Percentiles rank a stretch among this genome's conserved stretches.
phyloP scores from a whole-genome alignment of 2,329 filamentous ascomycete genomes.

The Aspergillus viridinutans region DNA sequence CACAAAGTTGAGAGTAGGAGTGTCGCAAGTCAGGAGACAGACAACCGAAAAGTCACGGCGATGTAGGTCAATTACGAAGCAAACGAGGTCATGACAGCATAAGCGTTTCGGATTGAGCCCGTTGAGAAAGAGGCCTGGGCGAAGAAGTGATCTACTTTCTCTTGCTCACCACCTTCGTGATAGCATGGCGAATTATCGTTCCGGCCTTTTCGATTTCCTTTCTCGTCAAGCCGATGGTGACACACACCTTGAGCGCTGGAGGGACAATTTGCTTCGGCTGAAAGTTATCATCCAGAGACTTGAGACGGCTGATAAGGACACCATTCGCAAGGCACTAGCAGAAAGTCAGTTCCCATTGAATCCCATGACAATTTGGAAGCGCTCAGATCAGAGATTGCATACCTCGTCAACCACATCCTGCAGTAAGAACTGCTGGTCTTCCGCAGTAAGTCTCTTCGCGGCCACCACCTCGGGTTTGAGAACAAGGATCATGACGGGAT shows the following conservation, averaged over 20 bases:
- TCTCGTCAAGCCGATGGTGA: slow-evolving; percentile 81
- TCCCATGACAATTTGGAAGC: background rate
- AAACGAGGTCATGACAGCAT: slow-evolving; percentile 19
- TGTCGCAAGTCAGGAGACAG: slow-evolving; percentile 19
- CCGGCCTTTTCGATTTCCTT: slow-evolving; percentile 97
- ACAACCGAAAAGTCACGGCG: slow-evolving; percentile 13
- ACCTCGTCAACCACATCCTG: slow-evolving; percentile 97
- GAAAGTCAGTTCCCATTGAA: slow-evolving; percentile 7
- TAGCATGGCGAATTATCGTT: slow-evolving; percentile 79
- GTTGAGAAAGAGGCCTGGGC: slow-evolving; percentile 6
- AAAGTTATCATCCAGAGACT: slow-evolving; percentile 66
- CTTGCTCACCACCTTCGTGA: slow-evolving; percentile 79
- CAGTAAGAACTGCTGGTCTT: slow-evolving; percentile 79
- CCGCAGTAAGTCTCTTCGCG: slow-evolving; percentile 61
- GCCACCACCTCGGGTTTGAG: slow-evolving; percentile 79
- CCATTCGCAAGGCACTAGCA: slow-evolving; percentile 74
- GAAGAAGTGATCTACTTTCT: slow-evolving; percentile 37
- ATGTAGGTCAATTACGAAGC: slow-evolving; percentile 11
- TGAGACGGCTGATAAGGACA: slow-evolving; percentile 82
- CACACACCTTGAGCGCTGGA: slow-evolving; percentile 83
- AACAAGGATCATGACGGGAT: slow-evolving; percentile 78
- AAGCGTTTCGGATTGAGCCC: slow-evolving; percentile 16
- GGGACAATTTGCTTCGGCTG: slow-evolving; percentile 65
- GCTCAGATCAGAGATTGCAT: slow-evolving; percentile 29
- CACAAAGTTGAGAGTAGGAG: background rate